A percentile compares a stretch with the other conserved stretches of the same genome.
Evolutionary conservation across 1,139 yeast species (phyloP).

Genomic region (Lodderomyces parapsilosis): DNA sequence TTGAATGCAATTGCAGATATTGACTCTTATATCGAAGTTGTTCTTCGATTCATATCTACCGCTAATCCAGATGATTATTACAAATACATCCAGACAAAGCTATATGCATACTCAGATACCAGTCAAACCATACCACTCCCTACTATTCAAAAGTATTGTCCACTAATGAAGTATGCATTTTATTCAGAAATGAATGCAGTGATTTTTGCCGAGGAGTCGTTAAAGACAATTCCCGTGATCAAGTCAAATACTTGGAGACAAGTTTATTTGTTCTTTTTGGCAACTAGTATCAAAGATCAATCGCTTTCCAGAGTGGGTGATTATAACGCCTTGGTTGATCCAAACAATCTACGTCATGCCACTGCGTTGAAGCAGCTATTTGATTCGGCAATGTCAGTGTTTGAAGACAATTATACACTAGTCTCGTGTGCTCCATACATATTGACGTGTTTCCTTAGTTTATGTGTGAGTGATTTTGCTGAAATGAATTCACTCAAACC

Average conservation of each 20-base stretch:
- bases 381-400: conserved; percentile 30
- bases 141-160: conserved; percentile 41
- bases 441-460: conserved; percentile 34
- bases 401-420: conserved; percentile 29
- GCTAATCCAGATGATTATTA: conserved; percentile 54
- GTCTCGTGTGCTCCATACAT: conserved; percentile 28
- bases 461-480: conserved; percentile 38
- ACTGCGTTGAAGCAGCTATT: conserved; percentile 30
- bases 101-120: conserved; percentile 33
- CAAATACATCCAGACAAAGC: conserved; percentile 34
- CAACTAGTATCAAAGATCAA: conserved; percentile 53
- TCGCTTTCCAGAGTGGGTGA: conserved; percentile 57
- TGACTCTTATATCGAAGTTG: conserved; percentile 44
- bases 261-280: conserved; percentile 49
- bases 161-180: conserved; percentile 50
- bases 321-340: conserved; percentile 30
- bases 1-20: conserved; percentile 23
- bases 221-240: conserved; percentile 38
- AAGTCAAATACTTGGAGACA: conserved; percentile 56
- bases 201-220: conserved; percentile 38
- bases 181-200: conserved; percentile 40
- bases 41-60: conserved; percentile 52
- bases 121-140: conserved; percentile 46
- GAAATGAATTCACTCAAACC: conserved; percentile 30
- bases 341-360: conserved; percentile 26